Conservation (phyloP, 305 asterid genomes). For the Fraxinus albicans region DNA sequence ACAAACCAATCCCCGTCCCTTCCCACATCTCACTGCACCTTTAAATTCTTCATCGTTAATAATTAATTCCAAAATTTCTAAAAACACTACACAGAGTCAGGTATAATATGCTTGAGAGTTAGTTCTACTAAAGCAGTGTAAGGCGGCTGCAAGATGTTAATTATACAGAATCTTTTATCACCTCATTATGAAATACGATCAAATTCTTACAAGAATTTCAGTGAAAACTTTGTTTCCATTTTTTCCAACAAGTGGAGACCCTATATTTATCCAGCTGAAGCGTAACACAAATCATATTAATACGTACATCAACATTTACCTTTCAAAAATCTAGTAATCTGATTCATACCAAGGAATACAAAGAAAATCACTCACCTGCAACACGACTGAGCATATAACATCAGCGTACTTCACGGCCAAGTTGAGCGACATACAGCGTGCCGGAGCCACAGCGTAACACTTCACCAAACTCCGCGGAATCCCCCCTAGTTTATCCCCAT, state of each 20-base stretch:
- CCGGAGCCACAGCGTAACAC: conserved; percentile 89
- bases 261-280: not conserved
- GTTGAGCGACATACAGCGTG: conserved; percentile 92
- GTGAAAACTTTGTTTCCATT: not conserved
- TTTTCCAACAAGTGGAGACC: not conserved
- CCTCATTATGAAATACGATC: not conserved
- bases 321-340: not conserved
- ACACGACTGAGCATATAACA: conserved; percentile 66
- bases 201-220: not conserved
- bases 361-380: conserved; percentile 60
- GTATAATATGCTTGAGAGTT: not conserved
- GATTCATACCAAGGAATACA: conserved; percentile 1
- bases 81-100: not conserved
- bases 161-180: not conserved
- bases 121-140: not conserved
- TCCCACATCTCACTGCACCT: not conserved
- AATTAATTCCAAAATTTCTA: not conserved
- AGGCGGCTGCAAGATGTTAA: not conserved
- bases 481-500: conserved; percentile 65
- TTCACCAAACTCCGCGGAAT: conserved; percentile 60
- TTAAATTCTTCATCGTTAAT: not conserved
- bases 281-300: not conserved
- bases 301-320: not conserved
- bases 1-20: not conserved
- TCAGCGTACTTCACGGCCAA: conserved; percentile 94